These are phyloP conservation scores for Lyophyllum shimeji DNA, from an alignment of 768 basidiomycete species.

Conservation along the genomic window DNA sequence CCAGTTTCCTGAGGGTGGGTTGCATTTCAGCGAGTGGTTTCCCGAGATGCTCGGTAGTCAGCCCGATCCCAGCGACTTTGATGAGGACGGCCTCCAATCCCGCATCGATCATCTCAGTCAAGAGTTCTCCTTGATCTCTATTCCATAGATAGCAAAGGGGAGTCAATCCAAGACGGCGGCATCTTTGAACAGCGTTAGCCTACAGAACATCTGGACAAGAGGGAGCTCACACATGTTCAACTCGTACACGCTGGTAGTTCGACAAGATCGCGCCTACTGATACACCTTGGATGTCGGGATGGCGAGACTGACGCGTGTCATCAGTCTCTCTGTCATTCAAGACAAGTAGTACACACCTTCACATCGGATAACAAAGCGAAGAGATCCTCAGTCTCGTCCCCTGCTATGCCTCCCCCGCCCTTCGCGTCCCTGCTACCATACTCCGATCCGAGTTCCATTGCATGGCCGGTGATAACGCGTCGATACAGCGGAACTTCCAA, in stretches of 20 bases:
- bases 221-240: conserved; percentile 88
- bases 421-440: conserved; percentile 72
- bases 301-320: conserved; percentile 48
- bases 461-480: conserved; percentile 74
- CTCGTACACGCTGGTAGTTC: conserved; percentile 94
- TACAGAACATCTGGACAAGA: not conserved
- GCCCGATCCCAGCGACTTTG: conserved; percentile 94
- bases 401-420: conserved; percentile 49
- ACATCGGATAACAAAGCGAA: conserved; percentile 69
- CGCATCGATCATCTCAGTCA: conserved; percentile 81
- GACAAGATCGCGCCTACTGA: conserved; percentile 97
- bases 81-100: conserved; percentile 84
- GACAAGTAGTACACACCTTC: conserved; percentile 51
- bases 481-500: conserved; percentile 86
- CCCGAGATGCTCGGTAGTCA: conserved; percentile 76
- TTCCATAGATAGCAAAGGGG: conserved; percentile 94
- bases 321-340: not conserved
- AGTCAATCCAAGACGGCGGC: conserved; percentile 75
- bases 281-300: conserved; percentile 83
- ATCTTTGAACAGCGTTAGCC: conserved; percentile 43
- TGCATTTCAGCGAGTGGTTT: conserved; percentile 74
- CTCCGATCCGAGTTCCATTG: conserved; percentile 79
- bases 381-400: conserved; percentile 97
- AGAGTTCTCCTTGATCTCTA: conserved; percentile 79
- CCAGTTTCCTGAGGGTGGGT: conserved; percentile 69